These are phyloP conservation scores for Fusarium udum DNA, from an alignment of 2,329 filamentous ascomycete species.

Conservation along the genomic window DNA sequence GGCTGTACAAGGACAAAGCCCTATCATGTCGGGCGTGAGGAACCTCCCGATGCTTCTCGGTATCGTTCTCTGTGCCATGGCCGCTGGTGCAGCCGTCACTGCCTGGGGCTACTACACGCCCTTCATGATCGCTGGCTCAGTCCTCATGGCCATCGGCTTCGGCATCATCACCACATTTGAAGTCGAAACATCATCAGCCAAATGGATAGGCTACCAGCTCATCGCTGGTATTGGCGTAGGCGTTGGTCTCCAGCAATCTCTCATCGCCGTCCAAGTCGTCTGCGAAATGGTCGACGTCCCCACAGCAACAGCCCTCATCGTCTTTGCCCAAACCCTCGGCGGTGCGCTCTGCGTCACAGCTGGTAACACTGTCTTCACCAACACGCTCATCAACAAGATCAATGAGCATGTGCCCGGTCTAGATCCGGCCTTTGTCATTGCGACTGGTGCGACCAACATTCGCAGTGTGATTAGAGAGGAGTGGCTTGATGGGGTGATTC, in stretches of 20 bases:
- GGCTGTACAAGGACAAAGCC: constrained; percentile 52
- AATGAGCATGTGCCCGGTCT: constrained; percentile 48
- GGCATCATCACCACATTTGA: constrained; percentile 56
- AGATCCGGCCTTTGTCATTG: constrained; percentile 46
- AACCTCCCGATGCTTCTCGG: constrained; percentile 53
- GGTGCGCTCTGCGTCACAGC: constrained; percentile 59
- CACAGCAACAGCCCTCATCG: constrained; percentile 51
- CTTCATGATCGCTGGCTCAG: constrained; percentile 51
- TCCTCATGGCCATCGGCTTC: constrained; percentile 49
- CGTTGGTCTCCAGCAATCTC: constrained; percentile 55
- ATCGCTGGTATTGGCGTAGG: constrained; percentile 50
- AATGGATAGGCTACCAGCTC: constrained; percentile 58
- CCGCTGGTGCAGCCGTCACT: constrained; percentile 49
- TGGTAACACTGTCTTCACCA: constrained; percentile 61
- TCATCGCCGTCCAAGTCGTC: constrained; percentile 55
- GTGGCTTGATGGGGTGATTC: constrained; percentile 47
- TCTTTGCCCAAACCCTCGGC: constrained; percentile 50
- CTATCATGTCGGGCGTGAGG: constrained; percentile 53
- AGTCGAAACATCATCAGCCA: constrained; percentile 44
- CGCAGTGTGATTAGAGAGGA: constrained; percentile 43
- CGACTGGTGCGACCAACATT: constrained; percentile 52
- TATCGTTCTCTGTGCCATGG: constrained; percentile 48
- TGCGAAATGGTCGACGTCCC: constrained; percentile 43
- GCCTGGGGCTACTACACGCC: constrained; percentile 56
- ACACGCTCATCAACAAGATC: constrained; percentile 54